Conservation (phyloP, 768 basidiomycete species). For the Hericium coralloides region DNA sequence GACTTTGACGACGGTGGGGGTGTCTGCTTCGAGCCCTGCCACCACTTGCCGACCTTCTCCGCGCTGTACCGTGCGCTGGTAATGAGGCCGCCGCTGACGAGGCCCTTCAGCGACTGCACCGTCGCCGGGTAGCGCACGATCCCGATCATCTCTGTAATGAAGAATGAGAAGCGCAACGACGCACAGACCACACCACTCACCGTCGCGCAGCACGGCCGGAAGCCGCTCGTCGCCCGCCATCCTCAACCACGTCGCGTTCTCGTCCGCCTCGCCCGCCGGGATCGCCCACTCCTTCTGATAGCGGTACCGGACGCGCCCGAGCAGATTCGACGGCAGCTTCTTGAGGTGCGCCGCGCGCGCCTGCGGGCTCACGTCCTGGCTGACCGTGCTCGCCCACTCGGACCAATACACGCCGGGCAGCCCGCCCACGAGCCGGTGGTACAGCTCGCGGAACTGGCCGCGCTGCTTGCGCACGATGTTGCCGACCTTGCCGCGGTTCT, state of each 20-base stretch:
- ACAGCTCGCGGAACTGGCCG: conserved; percentile 80
- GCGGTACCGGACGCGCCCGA: conserved; percentile 42
- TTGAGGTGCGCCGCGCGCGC: conserved; percentile 66
- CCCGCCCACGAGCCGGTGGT: conserved; percentile 68
- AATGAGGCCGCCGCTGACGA: conserved; percentile 71
- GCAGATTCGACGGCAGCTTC: conserved; percentile 68
- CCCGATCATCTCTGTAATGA: conserved; percentile 51
- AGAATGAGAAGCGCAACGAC: not conserved
- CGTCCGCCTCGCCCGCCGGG: conserved; percentile 47
- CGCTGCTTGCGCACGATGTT: conserved; percentile 86
- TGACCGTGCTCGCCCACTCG: conserved; percentile 35
- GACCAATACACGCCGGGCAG: conserved; percentile 78
- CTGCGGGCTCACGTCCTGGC: conserved; percentile 67
- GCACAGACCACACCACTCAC: conserved; percentile 23
- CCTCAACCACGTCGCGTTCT: conserved; percentile 65
- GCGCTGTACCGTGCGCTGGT: conserved; percentile 71
- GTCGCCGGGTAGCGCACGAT: conserved; percentile 83
- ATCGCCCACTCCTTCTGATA: conserved; percentile 32
- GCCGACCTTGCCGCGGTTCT: conserved; percentile 89
- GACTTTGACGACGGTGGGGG: conserved; percentile 24
- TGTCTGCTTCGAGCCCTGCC: conserved; percentile 38
- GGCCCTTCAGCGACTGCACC: conserved; percentile 76
- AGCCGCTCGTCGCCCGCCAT: conserved; percentile 59
- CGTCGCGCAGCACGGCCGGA: conserved; percentile 40
- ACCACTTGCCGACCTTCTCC: conserved; percentile 85